Conservation (phyloP, 2,329 filamentous ascomycete species). For the Xylariaceae sp. region DNA sequence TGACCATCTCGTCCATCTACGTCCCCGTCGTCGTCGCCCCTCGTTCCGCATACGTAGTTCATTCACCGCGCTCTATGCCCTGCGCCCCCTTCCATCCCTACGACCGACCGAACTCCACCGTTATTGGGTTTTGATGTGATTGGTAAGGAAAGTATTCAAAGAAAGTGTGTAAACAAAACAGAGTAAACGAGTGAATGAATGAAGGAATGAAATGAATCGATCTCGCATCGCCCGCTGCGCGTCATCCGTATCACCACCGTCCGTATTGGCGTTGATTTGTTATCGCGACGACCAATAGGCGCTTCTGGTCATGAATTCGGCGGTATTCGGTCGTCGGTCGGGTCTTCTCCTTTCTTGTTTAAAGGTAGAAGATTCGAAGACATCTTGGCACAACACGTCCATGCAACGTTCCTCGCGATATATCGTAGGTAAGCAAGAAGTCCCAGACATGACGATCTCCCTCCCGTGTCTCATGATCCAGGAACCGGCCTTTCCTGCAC, state of each 20-base stretch:
- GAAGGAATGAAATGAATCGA: not conserved
- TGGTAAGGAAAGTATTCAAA: not conserved
- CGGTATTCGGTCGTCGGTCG: too few species aligned
- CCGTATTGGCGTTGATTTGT: too few species aligned
- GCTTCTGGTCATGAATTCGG: too few species aligned
- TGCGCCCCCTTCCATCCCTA: not conserved
- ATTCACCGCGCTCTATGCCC: not conserved
- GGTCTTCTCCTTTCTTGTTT: too few species aligned
- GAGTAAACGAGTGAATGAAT: conserved; percentile 3
- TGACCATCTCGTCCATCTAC: not conserved
- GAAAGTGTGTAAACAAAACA: not conserved
- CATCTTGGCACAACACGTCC: not conserved
- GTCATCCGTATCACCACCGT: too few species aligned
- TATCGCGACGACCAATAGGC: too few species aligned
- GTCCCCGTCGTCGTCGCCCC: too few species aligned
- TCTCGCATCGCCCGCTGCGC: not conserved
- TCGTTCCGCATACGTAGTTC: not conserved
- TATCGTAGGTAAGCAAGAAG: not conserved
- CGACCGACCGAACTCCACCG: not conserved
- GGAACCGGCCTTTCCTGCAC: not conserved
- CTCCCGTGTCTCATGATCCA: not conserved
- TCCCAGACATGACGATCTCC: not conserved
- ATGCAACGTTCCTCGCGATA: not conserved
- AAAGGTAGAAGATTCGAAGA: not conserved
- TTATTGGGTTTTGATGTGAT: not conserved